Percentiles rank a stretch among this genome's conserved stretches.
Conservation (phyloP, 2,329 filamentous ascomycete genomes). For the Penicillium psychrosexuale region DNA sequence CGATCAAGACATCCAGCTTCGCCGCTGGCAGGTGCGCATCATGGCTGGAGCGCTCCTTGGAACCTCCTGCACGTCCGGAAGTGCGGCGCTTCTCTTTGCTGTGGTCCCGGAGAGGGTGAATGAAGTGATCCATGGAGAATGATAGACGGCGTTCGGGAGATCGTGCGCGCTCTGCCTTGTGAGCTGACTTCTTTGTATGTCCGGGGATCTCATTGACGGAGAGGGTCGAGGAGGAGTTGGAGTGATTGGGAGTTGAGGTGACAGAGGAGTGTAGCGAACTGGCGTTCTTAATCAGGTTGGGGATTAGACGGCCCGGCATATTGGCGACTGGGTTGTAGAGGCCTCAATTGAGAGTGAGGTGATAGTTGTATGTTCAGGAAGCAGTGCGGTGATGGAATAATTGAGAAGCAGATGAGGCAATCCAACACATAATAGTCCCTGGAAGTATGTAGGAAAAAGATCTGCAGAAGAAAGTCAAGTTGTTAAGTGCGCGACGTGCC, state of each 20-base stretch:
- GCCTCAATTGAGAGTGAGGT: background rate
- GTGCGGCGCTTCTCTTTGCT: constrained; percentile 43
- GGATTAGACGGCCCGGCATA: constrained; percentile 43
- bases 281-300: constrained; percentile 40
- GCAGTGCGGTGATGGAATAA: constrained; percentile 26
- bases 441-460: constrained; percentile 4
- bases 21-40: constrained; percentile 43
- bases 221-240: constrained; percentile 37
- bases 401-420: constrained; percentile 14
- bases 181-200: constrained; percentile 28
- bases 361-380: constrained; percentile 16
- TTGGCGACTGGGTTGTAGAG: constrained; percentile 13
- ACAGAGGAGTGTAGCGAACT: constrained; percentile 29
- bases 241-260: constrained; percentile 29
- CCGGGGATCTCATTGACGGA: constrained; percentile 37
- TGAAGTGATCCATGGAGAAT: constrained; percentile 44
- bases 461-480: constrained; percentile 10
- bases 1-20: constrained; percentile 63
- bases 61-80: constrained; percentile 34
- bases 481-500: constrained; percentile 12
- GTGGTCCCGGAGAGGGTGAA: constrained; percentile 42
- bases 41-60: constrained; percentile 36
- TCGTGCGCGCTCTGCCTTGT: constrained; percentile 30
- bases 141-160: constrained; percentile 42
- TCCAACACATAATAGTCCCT: constrained; percentile 18